phyloP scores from a whole-genome alignment of 1,284 basidiomycete species.

The Malassezia cuniculi region DNA sequence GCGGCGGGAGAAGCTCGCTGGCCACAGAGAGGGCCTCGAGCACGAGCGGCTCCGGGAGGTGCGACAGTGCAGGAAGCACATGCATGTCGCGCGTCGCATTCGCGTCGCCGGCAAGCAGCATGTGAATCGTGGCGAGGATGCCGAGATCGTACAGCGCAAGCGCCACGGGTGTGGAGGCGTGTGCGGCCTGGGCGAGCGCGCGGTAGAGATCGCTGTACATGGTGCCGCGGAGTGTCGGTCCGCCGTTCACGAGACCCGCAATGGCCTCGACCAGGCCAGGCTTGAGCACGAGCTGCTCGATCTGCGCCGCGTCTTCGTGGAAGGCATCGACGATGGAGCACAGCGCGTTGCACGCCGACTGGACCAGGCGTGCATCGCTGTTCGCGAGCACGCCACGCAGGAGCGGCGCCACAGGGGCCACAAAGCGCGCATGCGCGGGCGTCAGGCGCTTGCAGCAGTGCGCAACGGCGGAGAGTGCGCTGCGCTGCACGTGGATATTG shows the following conservation, averaged over 20 bases:
- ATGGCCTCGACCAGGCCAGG: conserved; percentile 25
- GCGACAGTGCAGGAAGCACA: conserved; percentile 89
- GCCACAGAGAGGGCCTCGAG: conserved; percentile 38
- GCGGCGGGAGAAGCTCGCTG: conserved; percentile 34
- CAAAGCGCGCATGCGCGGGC: conserved; percentile 18
- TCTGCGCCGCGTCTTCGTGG: conserved; percentile 21
- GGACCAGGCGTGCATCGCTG: conserved; percentile 38
- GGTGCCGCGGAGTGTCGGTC: conserved; percentile 21
- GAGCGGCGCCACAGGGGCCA: conserved; percentile 34
- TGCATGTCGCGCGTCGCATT: conserved; percentile 60
- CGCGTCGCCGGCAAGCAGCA: conserved; percentile 23
- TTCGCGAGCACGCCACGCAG: conserved; percentile 36
- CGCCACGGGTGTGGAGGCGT: conserved; percentile 26
- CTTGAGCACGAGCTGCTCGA: conserved; percentile 30
- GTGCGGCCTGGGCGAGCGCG: conserved; percentile 30
- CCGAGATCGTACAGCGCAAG: conserved; percentile 34
- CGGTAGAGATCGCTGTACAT: conserved; percentile 38
- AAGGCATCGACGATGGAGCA: conserved; percentile 35
- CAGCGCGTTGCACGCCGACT: conserved; percentile 39
- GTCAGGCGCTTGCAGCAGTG: conserved; percentile 36
- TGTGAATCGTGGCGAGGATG: conserved; percentile 39
- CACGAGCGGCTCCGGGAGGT: conserved; percentile 70
- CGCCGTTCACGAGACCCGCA: conserved; percentile 30
- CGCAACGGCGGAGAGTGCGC: conserved; percentile 37
- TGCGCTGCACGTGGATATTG: conserved; percentile 43